These are phyloP conservation scores for Scutellaria barbata DNA, from an alignment of 257 asterid genomes.

Conservation along the genomic window DNA sequence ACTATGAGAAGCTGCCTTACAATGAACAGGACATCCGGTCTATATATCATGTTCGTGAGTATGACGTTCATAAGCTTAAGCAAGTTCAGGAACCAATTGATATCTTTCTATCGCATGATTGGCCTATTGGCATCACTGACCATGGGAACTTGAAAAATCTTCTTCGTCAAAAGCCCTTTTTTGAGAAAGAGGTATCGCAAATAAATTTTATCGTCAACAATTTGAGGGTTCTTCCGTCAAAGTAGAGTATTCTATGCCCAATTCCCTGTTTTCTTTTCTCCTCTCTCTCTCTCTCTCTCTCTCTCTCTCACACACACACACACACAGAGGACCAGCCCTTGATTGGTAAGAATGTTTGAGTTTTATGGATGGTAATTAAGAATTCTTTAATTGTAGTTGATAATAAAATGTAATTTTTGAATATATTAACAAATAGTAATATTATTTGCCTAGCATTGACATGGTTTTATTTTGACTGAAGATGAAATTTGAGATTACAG, in stretches of 20 bases:
- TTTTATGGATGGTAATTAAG: not conserved
- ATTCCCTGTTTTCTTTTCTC: not conserved
- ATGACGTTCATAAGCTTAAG: conserved; percentile 89
- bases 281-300: not conserved
- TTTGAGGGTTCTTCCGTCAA: not conserved
- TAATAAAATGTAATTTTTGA: too few relatives aligned
- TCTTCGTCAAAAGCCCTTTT: conserved; percentile 67
- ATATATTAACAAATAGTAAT: not conserved
- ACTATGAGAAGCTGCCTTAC: conserved; percentile 84
- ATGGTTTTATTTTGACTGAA: not conserved
- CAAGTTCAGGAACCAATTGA: conserved; percentile 94
- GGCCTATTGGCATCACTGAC: conserved; percentile 89
- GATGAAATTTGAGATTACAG: not conserved
- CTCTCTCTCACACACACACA: not conserved
- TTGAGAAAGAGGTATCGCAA: conserved; percentile 72
- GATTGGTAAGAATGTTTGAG: not conserved
- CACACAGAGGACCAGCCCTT: not conserved
- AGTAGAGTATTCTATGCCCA: not conserved
- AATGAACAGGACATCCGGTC: conserved; percentile 79
- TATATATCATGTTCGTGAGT: conserved; percentile 93
- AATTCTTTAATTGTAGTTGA: too few relatives aligned
- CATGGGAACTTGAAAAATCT: conserved; percentile 69
- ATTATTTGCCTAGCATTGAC: not conserved
- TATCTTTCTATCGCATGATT: conserved; percentile 94
- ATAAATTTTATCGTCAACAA: conserved; percentile 3